Evolutionary conservation across 139 green algal species (phyloP), one percentile per base, ranked within the genome.

Genomic region (Tetradesmus lagerheimii): DNA sequence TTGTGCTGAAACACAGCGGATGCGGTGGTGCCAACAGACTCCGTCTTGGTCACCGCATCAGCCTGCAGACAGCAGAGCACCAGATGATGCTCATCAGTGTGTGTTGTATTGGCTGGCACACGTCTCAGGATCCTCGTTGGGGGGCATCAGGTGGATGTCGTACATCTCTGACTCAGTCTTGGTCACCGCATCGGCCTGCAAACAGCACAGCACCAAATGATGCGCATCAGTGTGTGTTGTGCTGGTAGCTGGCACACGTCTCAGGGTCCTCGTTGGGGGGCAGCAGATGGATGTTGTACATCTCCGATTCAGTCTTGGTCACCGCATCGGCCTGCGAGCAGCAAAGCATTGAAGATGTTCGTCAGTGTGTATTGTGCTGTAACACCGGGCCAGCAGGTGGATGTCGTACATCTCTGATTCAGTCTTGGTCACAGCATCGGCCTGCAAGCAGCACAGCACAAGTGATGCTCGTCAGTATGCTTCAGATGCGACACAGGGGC

Each of bases 111-210:
- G 99, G 45, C 93, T 96, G 85, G 95, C 92, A 93, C 98, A 99
- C 6, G 96, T 98, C 91, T 99, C 98, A 1, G 95, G 94, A 90
- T 99, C 98, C 92, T 99, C 97, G n/a, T 85, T 92, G 15, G 96
- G 97, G 0, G 98, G 98, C 84, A 99, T 92, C 84, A 99, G 94
- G 93, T 99, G 99, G 85, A 99, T 99, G 94, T 99, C 98, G 23
- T 78, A 76, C 41, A 90, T 80, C 57, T 92, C 90, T 45, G 80
- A 43, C 47, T 94, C 89, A 9, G 87, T 87, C 35, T 85, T 85
- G 4, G 50, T 37, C 25, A 85, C 34, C 18, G 67, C 66, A 20
- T 18, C 43, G 12, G 62, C 71, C 67, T 89, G 85, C 71, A 71
- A n/a, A n/a, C n/a, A 62, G 47, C 47, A 9, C 43, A 50, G 43